Percentiles rank a stretch among this genome's conserved stretches.
These are phyloP conservation scores for Cladosporium austrohemisphaericum DNA, from an alignment of 2,329 filamentous ascomycete species.

Conservation along the genomic window DNA sequence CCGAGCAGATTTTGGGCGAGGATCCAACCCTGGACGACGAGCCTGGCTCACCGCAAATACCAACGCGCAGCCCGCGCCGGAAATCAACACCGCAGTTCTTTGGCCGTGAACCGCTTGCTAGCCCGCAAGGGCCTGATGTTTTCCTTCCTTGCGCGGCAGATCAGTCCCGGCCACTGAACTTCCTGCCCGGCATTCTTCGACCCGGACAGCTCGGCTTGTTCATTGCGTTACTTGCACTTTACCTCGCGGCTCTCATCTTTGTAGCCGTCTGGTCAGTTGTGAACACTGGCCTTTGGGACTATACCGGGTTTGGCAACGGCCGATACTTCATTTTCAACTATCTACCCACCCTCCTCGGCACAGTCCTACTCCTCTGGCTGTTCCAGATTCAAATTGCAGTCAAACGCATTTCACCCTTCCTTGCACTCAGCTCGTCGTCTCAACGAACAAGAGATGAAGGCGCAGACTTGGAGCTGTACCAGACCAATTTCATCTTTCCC, in stretches of 20 bases:
- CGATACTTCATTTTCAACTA: conserved; percentile 85
- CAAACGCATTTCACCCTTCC: conserved; percentile 74
- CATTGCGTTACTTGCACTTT: conserved; percentile 60
- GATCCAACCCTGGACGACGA: conserved; percentile 5
- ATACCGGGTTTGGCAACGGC: conserved; percentile 64
- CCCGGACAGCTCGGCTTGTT: conserved; percentile 60
- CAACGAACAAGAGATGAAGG: conserved; percentile 59
- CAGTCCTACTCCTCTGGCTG: conserved; percentile 69
- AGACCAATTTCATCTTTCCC: conserved; percentile 65
- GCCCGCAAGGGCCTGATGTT: conserved; percentile 23
- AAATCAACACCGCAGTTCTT: conserved; percentile 12
- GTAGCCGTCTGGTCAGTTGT: conserved; percentile 64
- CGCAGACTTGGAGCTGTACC: conserved; percentile 59
- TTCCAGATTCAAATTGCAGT: conserved; percentile 70
- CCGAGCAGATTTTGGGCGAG: conserved; percentile 11
- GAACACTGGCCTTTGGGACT: conserved; percentile 64
- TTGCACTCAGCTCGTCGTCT: conserved; percentile 66
- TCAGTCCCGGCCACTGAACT: conserved; percentile 51
- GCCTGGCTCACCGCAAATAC: conserved; percentile 6
- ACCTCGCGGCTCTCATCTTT: conserved; percentile 69
- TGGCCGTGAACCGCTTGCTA: neutral
- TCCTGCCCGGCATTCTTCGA: conserved; percentile 68
- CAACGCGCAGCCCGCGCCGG: conserved; percentile 12
- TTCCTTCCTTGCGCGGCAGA: conserved; percentile 33
- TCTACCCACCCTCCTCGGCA: conserved; percentile 72